These are phyloP conservation scores for Royoungia palumana DNA, from an alignment of 768 basidiomycete species.

Conservation along the genomic window DNA sequence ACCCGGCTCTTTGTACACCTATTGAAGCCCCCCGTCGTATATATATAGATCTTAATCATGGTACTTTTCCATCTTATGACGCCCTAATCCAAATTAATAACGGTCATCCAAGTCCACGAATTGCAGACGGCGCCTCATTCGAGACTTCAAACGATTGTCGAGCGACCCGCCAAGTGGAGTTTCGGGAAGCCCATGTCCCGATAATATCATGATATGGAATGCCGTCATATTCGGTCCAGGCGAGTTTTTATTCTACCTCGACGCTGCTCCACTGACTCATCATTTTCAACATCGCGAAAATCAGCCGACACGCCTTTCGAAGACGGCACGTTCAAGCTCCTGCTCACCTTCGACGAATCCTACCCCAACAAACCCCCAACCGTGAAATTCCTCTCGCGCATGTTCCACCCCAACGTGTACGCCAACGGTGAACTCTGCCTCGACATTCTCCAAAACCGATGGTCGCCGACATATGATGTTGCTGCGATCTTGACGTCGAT, in stretches of 20 bases:
- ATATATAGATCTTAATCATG: constrained; percentile 14
- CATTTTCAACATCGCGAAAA: background rate
- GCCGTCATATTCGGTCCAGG: constrained; percentile 99
- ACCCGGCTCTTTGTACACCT: background rate
- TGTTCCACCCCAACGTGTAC: constrained; percentile 99
- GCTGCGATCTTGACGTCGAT: constrained; percentile 97
- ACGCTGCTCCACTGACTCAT: background rate
- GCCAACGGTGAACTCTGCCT: constrained; percentile 97
- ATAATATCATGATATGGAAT: constrained; percentile 99
- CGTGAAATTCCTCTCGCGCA: constrained; percentile 93
- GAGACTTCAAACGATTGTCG: constrained; percentile 95
- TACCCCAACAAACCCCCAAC: constrained; percentile 99
- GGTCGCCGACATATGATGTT: constrained; percentile 99
- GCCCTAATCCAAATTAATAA: background rate
- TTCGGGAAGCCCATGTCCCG: constrained; percentile 93
- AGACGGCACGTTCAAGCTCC: constrained; percentile 97
- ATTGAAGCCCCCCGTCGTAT: background rate
- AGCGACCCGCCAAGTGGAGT: constrained; percentile 95
- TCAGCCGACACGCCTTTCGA: constrained; percentile 97
- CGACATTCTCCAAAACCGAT: constrained; percentile 97
- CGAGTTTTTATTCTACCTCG: constrained; percentile 36
- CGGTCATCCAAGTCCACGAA: constrained; percentile 72
- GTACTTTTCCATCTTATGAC: background rate
- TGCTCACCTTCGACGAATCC: constrained; percentile 93
- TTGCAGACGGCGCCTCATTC: constrained; percentile 91